Percentiles rank a stretch among this genome's conserved stretches.
phyloP scores from a whole-genome alignment of 495 filamentous ascomycete species.

The Aspergillus nidulans region DNA sequence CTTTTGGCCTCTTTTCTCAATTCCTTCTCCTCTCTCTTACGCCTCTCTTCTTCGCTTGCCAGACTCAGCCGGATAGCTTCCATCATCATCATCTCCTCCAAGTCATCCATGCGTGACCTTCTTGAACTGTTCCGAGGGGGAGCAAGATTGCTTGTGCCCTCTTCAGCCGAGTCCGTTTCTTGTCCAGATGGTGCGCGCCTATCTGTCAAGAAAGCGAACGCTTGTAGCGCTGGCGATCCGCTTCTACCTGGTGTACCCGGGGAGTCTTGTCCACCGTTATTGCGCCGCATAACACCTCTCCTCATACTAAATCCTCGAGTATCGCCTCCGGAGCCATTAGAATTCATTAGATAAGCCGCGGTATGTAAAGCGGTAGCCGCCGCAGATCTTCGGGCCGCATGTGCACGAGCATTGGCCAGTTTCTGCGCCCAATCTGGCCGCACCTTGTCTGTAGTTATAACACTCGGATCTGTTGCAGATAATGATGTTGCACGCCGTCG shows the following conservation, averaged over 20 bases:
- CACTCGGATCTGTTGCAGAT: slow-evolving; percentile 70
- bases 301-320: slow-evolving; percentile 43
- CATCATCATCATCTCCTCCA: slow-evolving; percentile 98
- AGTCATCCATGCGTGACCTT: slow-evolving; percentile 69
- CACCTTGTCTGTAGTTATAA: slow-evolving; percentile 87
- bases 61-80: slow-evolving; percentile 88
- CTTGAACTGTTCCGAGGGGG: slow-evolving; percentile 56
- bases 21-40: slow-evolving; percentile 76
- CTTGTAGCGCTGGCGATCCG: slow-evolving; percentile 45
- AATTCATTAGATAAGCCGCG: slow-evolving; percentile 87
- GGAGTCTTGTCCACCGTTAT: slow-evolving; percentile 27
- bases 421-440: slow-evolving; percentile 95
- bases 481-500: slow-evolving; percentile 75
- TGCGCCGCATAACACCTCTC: slow-evolving; percentile 41
- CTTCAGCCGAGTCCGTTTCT: slow-evolving; percentile 40
- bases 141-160: slow-evolving; percentile 37
- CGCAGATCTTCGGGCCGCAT: slow-evolving; percentile 80
- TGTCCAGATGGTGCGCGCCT: slow-evolving; percentile 30
- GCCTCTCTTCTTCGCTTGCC: slow-evolving; percentile 84
- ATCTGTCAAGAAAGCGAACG: slow-evolving; percentile 49
- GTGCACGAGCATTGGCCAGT: slow-evolving; percentile 74
- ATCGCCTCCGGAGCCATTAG: slow-evolving; percentile 45
- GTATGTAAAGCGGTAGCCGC: slow-evolving; percentile 94
- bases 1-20: slow-evolving; percentile 75
- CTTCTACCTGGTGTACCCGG: slow-evolving; percentile 32